Evolutionary conservation across 1,284 basidiomycete genomes (phyloP), one percentile per base, ranked within the genome.

Genomic region (Apiotrichum domesticum): DNA sequence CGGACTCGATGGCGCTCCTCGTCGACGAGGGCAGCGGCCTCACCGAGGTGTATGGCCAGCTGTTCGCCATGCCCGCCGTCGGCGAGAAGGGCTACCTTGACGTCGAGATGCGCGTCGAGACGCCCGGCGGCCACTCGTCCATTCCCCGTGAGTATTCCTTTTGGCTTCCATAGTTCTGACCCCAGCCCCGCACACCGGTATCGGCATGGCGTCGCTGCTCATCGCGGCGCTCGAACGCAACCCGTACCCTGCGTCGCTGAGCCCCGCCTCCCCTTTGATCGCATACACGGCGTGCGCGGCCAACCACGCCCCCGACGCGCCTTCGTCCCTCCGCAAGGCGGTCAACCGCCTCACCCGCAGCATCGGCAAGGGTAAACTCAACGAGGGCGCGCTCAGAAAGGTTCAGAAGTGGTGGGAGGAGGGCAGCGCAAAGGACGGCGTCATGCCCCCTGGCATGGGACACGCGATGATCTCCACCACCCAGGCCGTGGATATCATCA

Each of bases 51-150:
- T 66, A 63, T 49, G 68, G 66, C 10, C 63, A 67, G 57, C 66
- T 78, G 21, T 73, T 83, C 52, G 82, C 82, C 7, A 66, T 76
- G 0, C 84, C 83, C 2, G 80, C 77, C 5, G 80, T 85, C 6
- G 80, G 78, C 2, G 85, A 88, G 76, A 87, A 87, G 67, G 86
- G 86, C 0, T 82, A 83, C 64, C 60, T 84, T 42, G 81, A 86
- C 62, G 78, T 84, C 34, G 78, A 78, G 21, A 70, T 86, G 42
- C 74, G 79, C 14, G 80, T 86, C 14, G 66, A 78, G 21, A 81
- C 84, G 2, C 78, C 80, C 2, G 86, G 86, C 9, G 86, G 75
- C 9, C 79, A 80, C 64, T 78, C 76, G 13, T 77, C 75, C 2
- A 68, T 75, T 3, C 78, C 79, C 1, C 77, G 35, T 49, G 14